Conservation (phyloP, 78 protist genomes). For the Dictyostelium discoideum region DNA sequence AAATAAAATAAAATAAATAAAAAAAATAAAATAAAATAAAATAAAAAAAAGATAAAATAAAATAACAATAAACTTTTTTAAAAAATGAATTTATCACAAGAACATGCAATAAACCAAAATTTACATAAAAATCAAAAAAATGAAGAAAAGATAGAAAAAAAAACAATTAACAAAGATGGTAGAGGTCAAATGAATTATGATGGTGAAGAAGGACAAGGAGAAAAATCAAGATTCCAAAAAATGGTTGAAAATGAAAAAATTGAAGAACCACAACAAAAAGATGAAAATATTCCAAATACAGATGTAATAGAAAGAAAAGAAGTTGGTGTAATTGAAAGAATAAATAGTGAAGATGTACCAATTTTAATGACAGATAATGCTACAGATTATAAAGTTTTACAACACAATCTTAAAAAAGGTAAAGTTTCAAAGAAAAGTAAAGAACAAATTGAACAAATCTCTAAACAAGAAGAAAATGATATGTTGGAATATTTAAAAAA, state of each 20-base stretch:
- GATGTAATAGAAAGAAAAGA: background rate
- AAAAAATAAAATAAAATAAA: no score
- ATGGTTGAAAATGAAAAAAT: background rate
- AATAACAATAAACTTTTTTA: background rate
- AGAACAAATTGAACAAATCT: background rate
- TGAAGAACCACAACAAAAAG: background rate
- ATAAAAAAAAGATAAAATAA: background rate
- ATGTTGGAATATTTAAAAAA: background rate
- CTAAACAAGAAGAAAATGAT: background rate
- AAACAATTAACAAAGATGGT: background rate
- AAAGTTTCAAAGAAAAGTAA: background rate
- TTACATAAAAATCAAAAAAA: background rate
- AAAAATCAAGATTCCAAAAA: background rate
- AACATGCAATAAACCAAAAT: background rate
- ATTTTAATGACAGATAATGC: background rate
- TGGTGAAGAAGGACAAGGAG: background rate
- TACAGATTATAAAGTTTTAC: background rate
- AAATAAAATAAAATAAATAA: no score
- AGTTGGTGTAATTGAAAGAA: background rate
- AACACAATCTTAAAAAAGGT: background rate
- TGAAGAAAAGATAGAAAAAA: background rate
- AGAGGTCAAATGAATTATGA: background rate
- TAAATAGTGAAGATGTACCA: background rate
- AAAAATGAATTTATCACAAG: conserved; percentile 1
- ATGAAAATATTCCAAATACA: background rate